Percentiles rank a stretch among this genome's conserved stretches.
Evolutionary conservation across 1,284 basidiomycete genomes (phyloP).

Genomic region (Uromyces viciae-fabae): DNA sequence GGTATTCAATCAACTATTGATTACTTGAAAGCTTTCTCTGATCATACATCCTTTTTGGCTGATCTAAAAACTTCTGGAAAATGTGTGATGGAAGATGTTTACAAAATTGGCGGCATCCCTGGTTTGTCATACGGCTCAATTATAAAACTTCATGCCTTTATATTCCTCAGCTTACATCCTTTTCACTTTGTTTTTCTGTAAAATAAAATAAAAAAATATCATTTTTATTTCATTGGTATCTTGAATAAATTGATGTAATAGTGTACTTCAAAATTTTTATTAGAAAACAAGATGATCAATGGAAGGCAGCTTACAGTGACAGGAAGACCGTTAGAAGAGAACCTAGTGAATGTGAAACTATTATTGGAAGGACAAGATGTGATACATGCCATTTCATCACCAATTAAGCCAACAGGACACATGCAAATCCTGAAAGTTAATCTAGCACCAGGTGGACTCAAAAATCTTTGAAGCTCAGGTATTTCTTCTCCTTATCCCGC

Average conservation of each 20-base stretch:
- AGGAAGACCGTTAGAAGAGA: slow-evolving; percentile 79
- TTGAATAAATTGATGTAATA: background rate
- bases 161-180: background rate
- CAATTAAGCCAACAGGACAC: slow-evolving; percentile 84
- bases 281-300: slow-evolving; percentile 76
- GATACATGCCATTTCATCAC: slow-evolving; percentile 74
- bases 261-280: slow-evolving; percentile 73
- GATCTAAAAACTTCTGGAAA: slow-evolving; percentile 85
- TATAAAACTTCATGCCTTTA: background rate
- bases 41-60: slow-evolving; percentile 78
- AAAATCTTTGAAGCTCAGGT: too few species aligned
- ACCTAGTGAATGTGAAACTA: slow-evolving; percentile 72
- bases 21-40: slow-evolving; percentile 79
- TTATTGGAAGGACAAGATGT: slow-evolving; percentile 67
- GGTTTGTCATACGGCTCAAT: background rate
- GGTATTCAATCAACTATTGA: slow-evolving; percentile 76
- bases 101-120: slow-evolving; percentile 80
- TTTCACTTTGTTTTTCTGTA: background rate
- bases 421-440: slow-evolving; percentile 84
- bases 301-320: slow-evolving; percentile 83
- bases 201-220: background rate
- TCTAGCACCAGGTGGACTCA: slow-evolving; percentile 63
- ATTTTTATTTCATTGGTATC: background rate
- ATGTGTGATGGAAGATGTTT: slow-evolving; percentile 84
- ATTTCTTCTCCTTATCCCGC: too few species aligned